phyloP scores from a whole-genome alignment of 1,284 basidiomycete genomes.

The Sporisorium sorghi region DNA sequence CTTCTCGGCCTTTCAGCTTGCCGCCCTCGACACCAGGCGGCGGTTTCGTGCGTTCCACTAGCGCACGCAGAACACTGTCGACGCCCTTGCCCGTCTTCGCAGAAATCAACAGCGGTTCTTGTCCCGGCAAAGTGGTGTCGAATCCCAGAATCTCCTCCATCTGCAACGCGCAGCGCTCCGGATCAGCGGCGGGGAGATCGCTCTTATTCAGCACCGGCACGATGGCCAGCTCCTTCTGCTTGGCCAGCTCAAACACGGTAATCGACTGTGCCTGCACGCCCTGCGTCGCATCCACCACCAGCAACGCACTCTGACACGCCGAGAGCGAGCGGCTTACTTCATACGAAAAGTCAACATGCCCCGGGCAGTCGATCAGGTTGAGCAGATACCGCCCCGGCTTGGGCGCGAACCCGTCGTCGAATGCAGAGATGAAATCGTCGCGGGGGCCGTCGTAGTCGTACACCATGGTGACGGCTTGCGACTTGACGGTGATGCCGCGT shows the following conservation, averaged over 20 bases:
- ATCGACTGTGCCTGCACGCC: constrained; percentile 98
- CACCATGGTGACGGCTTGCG: constrained; percentile 67
- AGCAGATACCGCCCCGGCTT: constrained; percentile 73
- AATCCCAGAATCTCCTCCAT: constrained; percentile 71
- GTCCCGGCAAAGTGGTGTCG: constrained; percentile 71
- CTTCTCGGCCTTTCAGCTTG: constrained; percentile 47
- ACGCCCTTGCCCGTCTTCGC: constrained; percentile 92
- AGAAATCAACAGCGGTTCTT: constrained; percentile 71
- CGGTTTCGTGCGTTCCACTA: constrained; percentile 77
- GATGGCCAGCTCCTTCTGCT: constrained; percentile 80
- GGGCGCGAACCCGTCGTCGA: constrained; percentile 45
- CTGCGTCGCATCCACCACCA: constrained; percentile 93
- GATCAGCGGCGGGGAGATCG: constrained; percentile 53
- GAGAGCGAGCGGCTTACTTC: constrained; percentile 93
- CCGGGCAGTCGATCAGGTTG: constrained; percentile 95
- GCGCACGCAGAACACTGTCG: constrained; percentile 79
- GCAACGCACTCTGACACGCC: constrained; percentile 90
- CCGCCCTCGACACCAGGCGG: constrained; percentile 49
- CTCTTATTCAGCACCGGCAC: constrained; percentile 97
- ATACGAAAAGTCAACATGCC: constrained; percentile 72
- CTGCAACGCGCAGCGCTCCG: constrained; percentile 50
- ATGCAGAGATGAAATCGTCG: constrained; percentile 35
- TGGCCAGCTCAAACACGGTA: constrained; percentile 88
- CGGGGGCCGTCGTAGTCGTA: constrained; percentile 53
- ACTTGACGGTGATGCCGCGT: constrained; percentile 86